A percentile compares a stretch with the other conserved stretches of the same genome.
These are phyloP conservation scores for Blastosporella zonata DNA, from an alignment of 1,284 basidiomycete genomes.

Conservation along the genomic window DNA sequence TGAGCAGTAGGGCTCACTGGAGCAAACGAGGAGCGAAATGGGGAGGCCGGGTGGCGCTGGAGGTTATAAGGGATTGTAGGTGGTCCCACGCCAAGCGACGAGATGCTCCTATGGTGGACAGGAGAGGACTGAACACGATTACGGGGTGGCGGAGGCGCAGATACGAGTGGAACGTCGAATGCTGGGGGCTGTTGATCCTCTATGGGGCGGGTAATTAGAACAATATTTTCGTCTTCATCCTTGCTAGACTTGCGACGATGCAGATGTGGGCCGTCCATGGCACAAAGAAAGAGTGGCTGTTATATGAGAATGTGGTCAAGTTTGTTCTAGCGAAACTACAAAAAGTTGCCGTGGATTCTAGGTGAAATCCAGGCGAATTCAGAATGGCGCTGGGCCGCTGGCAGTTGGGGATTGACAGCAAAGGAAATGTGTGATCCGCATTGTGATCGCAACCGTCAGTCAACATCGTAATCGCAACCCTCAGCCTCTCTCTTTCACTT, in stretches of 20 bases:
- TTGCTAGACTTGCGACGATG: conserved; percentile 38
- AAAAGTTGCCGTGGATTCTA: not conserved
- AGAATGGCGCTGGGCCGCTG: not conserved
- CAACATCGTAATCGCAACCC: too few species aligned
- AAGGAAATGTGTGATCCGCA: too few species aligned
- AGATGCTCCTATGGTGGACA: conserved; percentile 21
- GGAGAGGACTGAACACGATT: conserved; percentile 22
- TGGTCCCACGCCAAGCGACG: conserved; percentile 19
- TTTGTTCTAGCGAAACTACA: not conserved
- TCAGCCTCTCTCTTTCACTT: too few species aligned
- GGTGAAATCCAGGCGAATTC: too few species aligned
- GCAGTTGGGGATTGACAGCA: too few species aligned
- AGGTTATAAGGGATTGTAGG: conserved; percentile 28
- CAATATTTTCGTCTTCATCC: conserved; percentile 31
- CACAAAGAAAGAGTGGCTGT: conserved; percentile 9
- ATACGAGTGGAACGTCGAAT: conserved; percentile 18
- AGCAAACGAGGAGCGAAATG: conserved; percentile 49
- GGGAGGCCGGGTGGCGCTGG: conserved; percentile 36
- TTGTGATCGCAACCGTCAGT: too few species aligned
- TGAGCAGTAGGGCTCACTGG: conserved; percentile 33
- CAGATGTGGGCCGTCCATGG: conserved; percentile 22
- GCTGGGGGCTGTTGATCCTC: conserved; percentile 6
- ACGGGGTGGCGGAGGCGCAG: conserved; percentile 20
- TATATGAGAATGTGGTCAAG: conserved; percentile 31
- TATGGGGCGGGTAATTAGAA: conserved; percentile 20